Conservation (phyloP, 2,329 filamentous ascomycete genomes). For the Aspergillus spinulosporus region DNA sequence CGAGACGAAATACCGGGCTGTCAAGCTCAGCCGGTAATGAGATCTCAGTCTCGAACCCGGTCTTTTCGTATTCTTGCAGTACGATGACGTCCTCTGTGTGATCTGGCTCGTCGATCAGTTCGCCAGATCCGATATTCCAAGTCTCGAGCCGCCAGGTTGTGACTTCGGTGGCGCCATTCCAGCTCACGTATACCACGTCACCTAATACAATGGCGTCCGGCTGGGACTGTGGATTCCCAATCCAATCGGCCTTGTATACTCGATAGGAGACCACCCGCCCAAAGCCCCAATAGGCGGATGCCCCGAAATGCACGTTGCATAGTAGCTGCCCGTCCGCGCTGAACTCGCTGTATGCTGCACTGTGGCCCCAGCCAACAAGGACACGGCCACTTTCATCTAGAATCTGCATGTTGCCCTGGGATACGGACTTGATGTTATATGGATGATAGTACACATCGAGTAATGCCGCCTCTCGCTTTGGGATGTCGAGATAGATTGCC, state of each 20-base stretch:
- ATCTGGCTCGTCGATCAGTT: conserved; percentile 19
- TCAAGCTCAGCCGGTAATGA: conserved; percentile 20
- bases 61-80: conserved; percentile 24
- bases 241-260: conserved; percentile 56
- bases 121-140: conserved; percentile 15
- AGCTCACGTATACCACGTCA: conserved; percentile 32
- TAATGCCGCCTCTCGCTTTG: conserved; percentile 48
- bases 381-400: conserved; percentile 41
- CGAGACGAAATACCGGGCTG: conserved; percentile 21
- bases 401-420: conserved; percentile 22
- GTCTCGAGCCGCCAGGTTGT: conserved; percentile 31
- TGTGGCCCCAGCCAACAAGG: conserved; percentile 54
- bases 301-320: conserved; percentile 38
- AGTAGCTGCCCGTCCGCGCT: conserved; percentile 24
- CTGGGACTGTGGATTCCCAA: conserved; percentile 48
- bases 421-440: conserved; percentile 1
- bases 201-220: conserved; percentile 26
- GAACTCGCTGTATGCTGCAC: conserved; percentile 53
- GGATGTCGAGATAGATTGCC: conserved; percentile 43
- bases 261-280: conserved; percentile 58
- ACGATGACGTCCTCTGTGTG: conserved; percentile 16
- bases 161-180: conserved; percentile 42
- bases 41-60: conserved; percentile 36
- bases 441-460: conserved; percentile 17
- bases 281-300: conserved; percentile 49